Evolutionary conservation across 225 moss, liverwort and hornwort genomes (phyloP).

Genomic region (Ulota crispa): DNA sequence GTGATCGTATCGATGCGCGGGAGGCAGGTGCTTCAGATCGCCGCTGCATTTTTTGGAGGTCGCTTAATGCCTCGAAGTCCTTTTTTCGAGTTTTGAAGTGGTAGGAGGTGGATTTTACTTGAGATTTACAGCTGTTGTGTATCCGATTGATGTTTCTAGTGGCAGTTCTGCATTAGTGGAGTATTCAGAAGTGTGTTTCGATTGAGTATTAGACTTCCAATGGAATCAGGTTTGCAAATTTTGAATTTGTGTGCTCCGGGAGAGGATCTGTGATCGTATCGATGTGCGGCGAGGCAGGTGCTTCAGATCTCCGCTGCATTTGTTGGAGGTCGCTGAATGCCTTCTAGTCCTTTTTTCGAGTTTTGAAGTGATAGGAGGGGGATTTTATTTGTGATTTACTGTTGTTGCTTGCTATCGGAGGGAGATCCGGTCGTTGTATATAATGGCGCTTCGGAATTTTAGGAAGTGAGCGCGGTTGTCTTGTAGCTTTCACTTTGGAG

Average conservation of each 20-base stretch:
- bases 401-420: not conserved
- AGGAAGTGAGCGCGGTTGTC: not conserved
- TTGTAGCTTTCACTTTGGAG: not conserved
- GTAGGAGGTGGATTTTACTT: not conserved
- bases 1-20: too few species aligned
- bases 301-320: not conserved
- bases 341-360: not conserved
- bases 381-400: not conserved
- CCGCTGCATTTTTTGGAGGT: too few species aligned
- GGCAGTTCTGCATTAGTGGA: not conserved
- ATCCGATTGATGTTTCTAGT: not conserved
- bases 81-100: too few species aligned
- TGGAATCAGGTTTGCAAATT: not conserved
- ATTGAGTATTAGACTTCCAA: not conserved
- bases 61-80: too few species aligned
- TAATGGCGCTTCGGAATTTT: not conserved
- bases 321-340: not conserved
- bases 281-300: not conserved
- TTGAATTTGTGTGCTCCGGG: not conserved
- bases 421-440: not conserved
- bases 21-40: too few species aligned
- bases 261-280: not conserved
- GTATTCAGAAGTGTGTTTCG: not conserved
- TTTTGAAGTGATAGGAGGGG: not conserved
- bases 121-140: not conserved